These are phyloP conservation scores for Pyrenochaeta sp. DNA, from an alignment of 2,329 filamentous ascomycete species.

Conservation along the genomic window DNA sequence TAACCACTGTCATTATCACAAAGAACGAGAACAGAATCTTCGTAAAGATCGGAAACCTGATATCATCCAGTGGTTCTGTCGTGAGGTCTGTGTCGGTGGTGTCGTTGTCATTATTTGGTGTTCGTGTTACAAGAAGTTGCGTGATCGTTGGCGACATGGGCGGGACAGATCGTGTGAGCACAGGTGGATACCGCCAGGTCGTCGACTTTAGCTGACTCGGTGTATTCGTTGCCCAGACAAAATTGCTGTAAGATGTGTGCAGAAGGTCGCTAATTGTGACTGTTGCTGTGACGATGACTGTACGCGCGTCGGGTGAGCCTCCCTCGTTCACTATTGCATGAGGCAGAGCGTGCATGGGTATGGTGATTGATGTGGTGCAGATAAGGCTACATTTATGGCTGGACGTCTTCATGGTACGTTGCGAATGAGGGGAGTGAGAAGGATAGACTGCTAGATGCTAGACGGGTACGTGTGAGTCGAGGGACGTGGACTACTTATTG, in stretches of 20 bases:
- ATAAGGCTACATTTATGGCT: too few species aligned
- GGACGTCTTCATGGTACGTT: too few species aligned
- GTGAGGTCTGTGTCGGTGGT: background rate
- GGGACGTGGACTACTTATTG: too few species aligned
- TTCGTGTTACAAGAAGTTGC: background rate
- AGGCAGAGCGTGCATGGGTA: too few species aligned
- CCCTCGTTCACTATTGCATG: too few species aligned
- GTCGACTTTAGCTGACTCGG: background rate
- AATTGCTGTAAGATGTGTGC: background rate
- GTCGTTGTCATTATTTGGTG: background rate
- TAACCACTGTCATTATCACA: background rate
- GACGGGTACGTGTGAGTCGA: too few species aligned
- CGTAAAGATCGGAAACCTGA: background rate
- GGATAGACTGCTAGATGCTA: too few species aligned
- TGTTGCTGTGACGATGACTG: background rate
- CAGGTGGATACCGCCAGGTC: too few species aligned
- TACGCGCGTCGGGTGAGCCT: background rate
- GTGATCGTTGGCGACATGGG: background rate
- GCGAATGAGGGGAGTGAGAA: too few species aligned
- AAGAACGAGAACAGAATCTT: background rate
- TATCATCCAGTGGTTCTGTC: background rate
- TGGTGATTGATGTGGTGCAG: too few species aligned
- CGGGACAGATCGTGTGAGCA: background rate
- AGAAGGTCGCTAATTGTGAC: background rate
- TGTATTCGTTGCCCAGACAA: background rate